Percentiles rank a stretch among this genome's conserved stretches.
Evolutionary conservation across 2,329 filamentous ascomycete species (phyloP).

Genomic region (Pseudogymnoascus sp.): DNA sequence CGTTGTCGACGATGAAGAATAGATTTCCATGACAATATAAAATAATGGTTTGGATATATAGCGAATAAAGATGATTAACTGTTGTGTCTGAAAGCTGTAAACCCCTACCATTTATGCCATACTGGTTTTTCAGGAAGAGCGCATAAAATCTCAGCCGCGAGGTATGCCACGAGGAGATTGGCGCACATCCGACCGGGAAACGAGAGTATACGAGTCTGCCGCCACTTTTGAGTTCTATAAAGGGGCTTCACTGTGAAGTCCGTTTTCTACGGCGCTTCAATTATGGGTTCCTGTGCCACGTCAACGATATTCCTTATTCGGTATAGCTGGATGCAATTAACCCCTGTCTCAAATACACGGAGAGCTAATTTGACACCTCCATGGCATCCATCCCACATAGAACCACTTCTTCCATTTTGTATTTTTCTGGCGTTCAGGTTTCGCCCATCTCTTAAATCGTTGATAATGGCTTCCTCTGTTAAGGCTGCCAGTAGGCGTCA

Average conservation of each 20-base stretch:
- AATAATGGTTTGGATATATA: too few species aligned
- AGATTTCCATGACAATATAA: too few species aligned
- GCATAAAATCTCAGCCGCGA: too few species aligned
- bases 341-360: background rate
- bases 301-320: background rate
- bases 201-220: background rate
- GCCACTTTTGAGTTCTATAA: background rate
- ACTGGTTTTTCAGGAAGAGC: too few species aligned
- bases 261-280: background rate
- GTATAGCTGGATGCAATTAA: background rate
- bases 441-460: background rate
- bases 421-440: background rate
- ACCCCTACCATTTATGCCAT: too few species aligned
- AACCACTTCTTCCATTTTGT: background rate
- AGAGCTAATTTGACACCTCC: background rate
- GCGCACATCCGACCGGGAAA: background rate
- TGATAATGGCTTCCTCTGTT: background rate
- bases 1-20: too few species aligned
- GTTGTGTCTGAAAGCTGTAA: too few species aligned
- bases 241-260: background rate
- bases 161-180: background rate
- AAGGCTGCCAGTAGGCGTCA: background rate
- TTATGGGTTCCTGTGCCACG: background rate
- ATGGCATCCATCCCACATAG: background rate
- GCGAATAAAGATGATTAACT: too few species aligned